Percentiles rank a stretch among this genome's conserved stretches.
Conservation (phyloP, 257 asterid genomes). For the Ilex aquifolium region DNA sequence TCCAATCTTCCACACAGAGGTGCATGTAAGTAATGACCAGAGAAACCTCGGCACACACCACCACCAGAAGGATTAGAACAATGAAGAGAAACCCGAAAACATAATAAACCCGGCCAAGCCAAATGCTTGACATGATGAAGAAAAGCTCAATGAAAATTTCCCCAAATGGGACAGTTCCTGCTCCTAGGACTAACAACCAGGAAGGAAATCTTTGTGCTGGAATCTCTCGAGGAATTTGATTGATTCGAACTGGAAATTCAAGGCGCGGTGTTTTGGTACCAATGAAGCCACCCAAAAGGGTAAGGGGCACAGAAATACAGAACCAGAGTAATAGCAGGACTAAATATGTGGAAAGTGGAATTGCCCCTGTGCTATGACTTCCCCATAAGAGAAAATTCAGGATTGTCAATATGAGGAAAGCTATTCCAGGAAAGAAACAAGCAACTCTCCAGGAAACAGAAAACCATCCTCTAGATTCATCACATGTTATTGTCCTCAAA, state of each 20-base stretch:
- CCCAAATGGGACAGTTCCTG: slow-evolving; percentile 26
- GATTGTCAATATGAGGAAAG: slow-evolving; percentile 14
- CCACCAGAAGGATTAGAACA: slow-evolving; percentile 11
- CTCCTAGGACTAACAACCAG: slow-evolving; percentile 20
- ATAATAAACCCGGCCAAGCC: slow-evolving; percentile 24
- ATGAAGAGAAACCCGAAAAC: slow-evolving; percentile 22
- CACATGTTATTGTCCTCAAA: slow-evolving; percentile 12
- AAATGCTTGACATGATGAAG: slow-evolving; percentile 26
- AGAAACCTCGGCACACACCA: slow-evolving; percentile 22
- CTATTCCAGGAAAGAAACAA: slow-evolving; percentile 19
- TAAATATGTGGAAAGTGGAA: slow-evolving; percentile 17
- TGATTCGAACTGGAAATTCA: slow-evolving; percentile 15
- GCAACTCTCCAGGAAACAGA: slow-evolving; percentile 22
- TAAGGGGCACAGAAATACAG: slow-evolving; percentile 21
- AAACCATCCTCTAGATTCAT: slow-evolving; percentile 12
- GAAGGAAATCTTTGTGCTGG: slow-evolving; percentile 18
- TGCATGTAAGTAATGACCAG: slow-evolving; percentile 22
- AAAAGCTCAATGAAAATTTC: slow-evolving; percentile 20
- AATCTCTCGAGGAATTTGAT: slow-evolving; percentile 24
- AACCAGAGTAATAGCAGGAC: slow-evolving; percentile 18
- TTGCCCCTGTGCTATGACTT: slow-evolving; percentile 23
- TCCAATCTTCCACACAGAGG: slow-evolving; percentile 21
- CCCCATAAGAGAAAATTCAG: slow-evolving; percentile 23
- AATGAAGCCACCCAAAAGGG: slow-evolving; percentile 20
- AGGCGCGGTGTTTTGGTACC: slow-evolving; percentile 12